Base-by-base conservation (phyloP, 768 basidiomycete genomes). In the Boletus patriciae region DNA sequence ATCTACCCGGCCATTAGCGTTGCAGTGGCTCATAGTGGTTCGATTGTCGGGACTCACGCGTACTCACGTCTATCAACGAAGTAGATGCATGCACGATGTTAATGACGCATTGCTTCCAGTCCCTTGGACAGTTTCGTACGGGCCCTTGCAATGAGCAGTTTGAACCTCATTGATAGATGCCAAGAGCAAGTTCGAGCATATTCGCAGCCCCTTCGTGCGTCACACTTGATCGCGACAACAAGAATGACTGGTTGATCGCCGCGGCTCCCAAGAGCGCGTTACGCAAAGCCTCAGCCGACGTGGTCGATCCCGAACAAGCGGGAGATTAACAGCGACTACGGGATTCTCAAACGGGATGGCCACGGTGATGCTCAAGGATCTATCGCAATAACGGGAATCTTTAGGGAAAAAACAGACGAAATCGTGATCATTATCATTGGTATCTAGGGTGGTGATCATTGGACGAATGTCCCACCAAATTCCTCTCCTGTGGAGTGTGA, bases 401-500 rank as follows among this genome's bases (percentile, higher is more conserved):
- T 76, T 64, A 61, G 63, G 67, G 57, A 68, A 60, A 52, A 64
- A 64, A 66, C 65, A 62, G 61, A 55, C 25, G 61, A 18, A 66
- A 70, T 67, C 63, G 70, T 65, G 58, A 70, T 65, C 59, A 63
- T 64, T 69, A 67, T 78, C 75, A 80, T 75, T 76, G 76, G 75
- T 81, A 81, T 81, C 79, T 77, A 78, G 69, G 67, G 60, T 73
- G 75, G 60, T 79, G 78, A 66, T 75, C 75, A 73, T 74, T 74
- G 62, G 78, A 75, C 58, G 79, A 72, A 59, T 75, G 74, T 63
- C 79, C 79, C 67, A 80, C 77, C 69, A 81, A 61, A 59, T 69
- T 74, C 71, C 80, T 77, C 62, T 81, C 81, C 67, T 81, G 80
- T 40, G 66, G 58, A 70, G 66, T 53, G 68, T 73, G 60, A 68